Evolutionary conservation across 2,329 filamentous ascomycete species (phyloP), one percentile per base, ranked within the genome.

Genomic region (Fusarium bulbicola): DNA sequence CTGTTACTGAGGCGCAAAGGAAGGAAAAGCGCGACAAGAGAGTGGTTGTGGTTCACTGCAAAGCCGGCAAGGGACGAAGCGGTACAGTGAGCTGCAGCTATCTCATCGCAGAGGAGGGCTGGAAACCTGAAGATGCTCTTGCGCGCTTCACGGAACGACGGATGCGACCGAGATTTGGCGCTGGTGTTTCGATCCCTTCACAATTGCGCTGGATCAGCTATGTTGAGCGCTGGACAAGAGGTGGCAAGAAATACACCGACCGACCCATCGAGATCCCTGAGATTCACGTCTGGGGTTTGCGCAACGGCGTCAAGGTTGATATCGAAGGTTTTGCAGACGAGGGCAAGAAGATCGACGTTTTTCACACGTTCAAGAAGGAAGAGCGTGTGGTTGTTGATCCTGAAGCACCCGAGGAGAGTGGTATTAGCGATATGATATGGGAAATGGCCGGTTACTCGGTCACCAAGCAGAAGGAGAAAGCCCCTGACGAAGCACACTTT

Each of bases 41-140:
- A 39, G 94, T 98, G 0, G 92, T 92, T 0, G 95, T 98, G 12
- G 94, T 98, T 13, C 96, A 99, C 82, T 98, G 96, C 85, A 98
- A 98, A 81, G 96, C 96, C 3, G 96, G 96, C 6, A 99, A 99
- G 82, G 96, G 96, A 4, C 88, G 96, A 57, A 97, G 94, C 73
- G 96, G 96, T 8, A 97, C 94, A 0, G 90, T 94, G 76, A 92
- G 92, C 36, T 97, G 94, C 82, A 93, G 92, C 76, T 98, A 97
- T 80, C 85, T 99, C 65, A 96, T 99, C 76, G 91, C 93, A 13
- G 93, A 98, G 80, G 93, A 96, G 78, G 88, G 87, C 1, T 90
- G 88, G 88, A 84, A 81, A 28, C 80, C 85, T 0, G 84, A 88
- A 67, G 82, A 89, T 59, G 88, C 89, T 3, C 83, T 90, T 13